Evolutionary conservation across 352 stramenopile species (phyloP).

Genomic region (Globisporangium recalcitrans): DNA sequence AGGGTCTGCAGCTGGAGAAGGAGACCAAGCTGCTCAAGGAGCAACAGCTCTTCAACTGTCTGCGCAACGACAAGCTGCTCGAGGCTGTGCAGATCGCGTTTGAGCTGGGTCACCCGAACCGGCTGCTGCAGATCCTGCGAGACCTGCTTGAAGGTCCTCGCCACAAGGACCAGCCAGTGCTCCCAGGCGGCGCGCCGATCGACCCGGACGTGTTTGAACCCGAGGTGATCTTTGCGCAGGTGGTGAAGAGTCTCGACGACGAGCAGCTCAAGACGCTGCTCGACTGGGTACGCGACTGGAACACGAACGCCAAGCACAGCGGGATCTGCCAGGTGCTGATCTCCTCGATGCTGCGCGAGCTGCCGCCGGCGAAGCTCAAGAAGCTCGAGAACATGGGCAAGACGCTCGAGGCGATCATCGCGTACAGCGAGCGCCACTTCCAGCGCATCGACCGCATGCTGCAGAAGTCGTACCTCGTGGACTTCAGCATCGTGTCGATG

Average conservation of each 20-base stretch:
- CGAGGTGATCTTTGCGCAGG: slow-evolving; percentile 54
- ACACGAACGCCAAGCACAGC: slow-evolving; percentile 95
- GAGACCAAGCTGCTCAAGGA: slow-evolving; percentile 93
- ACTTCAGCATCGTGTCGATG: slow-evolving; percentile 90
- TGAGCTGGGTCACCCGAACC: slow-evolving; percentile 91
- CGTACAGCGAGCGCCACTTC: slow-evolving; percentile 97
- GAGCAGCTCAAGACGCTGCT: slow-evolving; percentile 89
- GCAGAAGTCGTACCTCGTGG: slow-evolving; percentile 95
- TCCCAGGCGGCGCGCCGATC: slow-evolving; percentile 29
- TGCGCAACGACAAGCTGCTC: slow-evolving; percentile 89
- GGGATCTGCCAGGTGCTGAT: slow-evolving; percentile 91
- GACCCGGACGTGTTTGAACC: slow-evolving; percentile 55
- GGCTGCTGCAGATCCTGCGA: slow-evolving; percentile 89
- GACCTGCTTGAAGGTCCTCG: slow-evolving; percentile 76
- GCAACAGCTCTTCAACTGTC: slow-evolving; percentile 93
- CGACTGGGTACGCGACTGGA: slow-evolving; percentile 96
- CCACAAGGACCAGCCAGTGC: slow-evolving; percentile 50
- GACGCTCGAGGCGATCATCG: slow-evolving; percentile 92
- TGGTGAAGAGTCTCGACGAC: slow-evolving; percentile 72
- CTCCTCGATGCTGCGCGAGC: slow-evolving; percentile 81
- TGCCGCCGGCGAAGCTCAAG: slow-evolving; percentile 60
- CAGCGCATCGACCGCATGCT: slow-evolving; percentile 95
- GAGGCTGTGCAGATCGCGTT: slow-evolving; percentile 86
- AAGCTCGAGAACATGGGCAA: slow-evolving; percentile 58
- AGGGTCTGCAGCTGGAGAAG: slow-evolving; percentile 65